These are phyloP conservation scores for Breynia disticha DNA, from an alignment of 441 rosid species.

Conservation along the genomic window DNA sequence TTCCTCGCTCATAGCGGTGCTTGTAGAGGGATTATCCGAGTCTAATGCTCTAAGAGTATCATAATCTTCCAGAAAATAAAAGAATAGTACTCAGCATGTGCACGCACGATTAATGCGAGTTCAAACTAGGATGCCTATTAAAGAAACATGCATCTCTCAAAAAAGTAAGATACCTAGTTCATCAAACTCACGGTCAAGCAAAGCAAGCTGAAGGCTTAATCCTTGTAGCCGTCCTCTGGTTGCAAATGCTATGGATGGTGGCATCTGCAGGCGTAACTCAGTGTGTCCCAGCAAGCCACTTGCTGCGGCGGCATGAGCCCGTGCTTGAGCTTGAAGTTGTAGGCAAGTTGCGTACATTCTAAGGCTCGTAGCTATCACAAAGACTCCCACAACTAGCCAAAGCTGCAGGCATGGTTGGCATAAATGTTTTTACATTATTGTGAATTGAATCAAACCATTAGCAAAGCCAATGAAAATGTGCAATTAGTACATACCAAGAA, in stretches of 20 bases:
- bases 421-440: not conserved
- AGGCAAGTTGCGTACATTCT: constrained; percentile 91
- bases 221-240: constrained; percentile 86
- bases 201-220: constrained; percentile 82
- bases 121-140: not conserved
- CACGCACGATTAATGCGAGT: not conserved
- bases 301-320: constrained; percentile 68
- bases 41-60: constrained; percentile 84
- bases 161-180: constrained; percentile 47
- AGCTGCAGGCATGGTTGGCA: constrained; percentile 34
- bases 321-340: constrained; percentile 84
- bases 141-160: not conserved
- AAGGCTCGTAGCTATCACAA: constrained; percentile 69
- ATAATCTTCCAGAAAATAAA: constrained; percentile 46
- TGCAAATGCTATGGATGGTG: constrained; percentile 73
- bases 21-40: constrained; percentile 50
- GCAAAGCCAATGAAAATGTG: constrained; percentile 4
- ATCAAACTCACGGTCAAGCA: constrained; percentile 86
- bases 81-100: not conserved
- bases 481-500: constrained; percentile 52
- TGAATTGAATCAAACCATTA: not conserved
- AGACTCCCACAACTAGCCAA: constrained; percentile 85
- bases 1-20: constrained; percentile 70
- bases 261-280: constrained; percentile 76
- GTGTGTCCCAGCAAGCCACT: constrained; percentile 75